Conservation (phyloP, 805 yeast genomes). For the Nakazawaea ishiwadae region DNA sequence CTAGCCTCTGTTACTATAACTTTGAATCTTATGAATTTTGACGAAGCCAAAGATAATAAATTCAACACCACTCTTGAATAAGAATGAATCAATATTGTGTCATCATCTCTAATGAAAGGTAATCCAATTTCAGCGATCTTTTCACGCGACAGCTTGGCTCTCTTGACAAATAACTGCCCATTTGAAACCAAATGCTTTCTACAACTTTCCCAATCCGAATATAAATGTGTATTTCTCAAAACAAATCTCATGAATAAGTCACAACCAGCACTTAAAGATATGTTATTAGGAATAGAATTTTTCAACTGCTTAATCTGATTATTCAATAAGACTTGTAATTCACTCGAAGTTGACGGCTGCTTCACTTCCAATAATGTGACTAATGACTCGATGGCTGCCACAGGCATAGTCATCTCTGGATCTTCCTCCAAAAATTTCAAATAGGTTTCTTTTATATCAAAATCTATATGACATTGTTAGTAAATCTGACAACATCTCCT, state of each 20-base stretch:
- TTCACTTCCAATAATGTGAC: conserved; percentile 78
- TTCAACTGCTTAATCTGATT: conserved; percentile 74
- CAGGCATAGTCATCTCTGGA: conserved; percentile 98
- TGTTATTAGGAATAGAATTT: conserved; percentile 79
- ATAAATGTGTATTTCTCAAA: conserved; percentile 78
- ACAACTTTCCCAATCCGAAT: conserved; percentile 94
- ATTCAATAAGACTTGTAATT: conserved; percentile 75
- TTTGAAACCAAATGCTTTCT: conserved; percentile 84
- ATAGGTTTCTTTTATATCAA: conserved; percentile 82
- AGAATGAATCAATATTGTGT: conserved; percentile 84
- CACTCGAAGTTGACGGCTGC: conserved; percentile 92
- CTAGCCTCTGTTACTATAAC: conserved; percentile 92
- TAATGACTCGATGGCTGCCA: conserved; percentile 94
- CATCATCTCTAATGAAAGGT: conserved; percentile 91
- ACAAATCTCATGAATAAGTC: conserved; percentile 94
- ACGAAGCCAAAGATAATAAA: conserved; percentile 69
- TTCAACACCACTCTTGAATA: conserved; percentile 86
- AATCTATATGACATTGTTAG: conserved; percentile 25
- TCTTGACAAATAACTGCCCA: conserved; percentile 84
- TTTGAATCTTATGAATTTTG: conserved; percentile 75
- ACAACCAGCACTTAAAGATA: conserved; percentile 94
- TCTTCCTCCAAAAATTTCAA: conserved; percentile 80
- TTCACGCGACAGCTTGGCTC: conserved; percentile 87
- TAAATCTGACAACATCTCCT: neutral
- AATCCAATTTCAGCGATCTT: conserved; percentile 85